phyloP scores from a whole-genome alignment of 768 basidiomycete species.

The Neoboletus brunneissimus region DNA sequence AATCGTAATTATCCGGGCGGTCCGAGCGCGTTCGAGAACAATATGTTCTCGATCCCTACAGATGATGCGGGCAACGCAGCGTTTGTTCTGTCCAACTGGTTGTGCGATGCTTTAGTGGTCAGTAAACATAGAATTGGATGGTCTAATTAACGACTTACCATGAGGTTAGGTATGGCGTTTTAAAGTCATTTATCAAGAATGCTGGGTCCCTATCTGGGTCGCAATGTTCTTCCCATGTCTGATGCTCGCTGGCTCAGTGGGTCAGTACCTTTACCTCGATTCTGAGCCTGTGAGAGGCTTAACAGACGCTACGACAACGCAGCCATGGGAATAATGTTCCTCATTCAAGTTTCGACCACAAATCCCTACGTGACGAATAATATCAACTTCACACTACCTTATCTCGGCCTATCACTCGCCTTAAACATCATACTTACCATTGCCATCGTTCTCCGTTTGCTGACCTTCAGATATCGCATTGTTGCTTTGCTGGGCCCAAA shows the following conservation, averaged over 20 bases:
- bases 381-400: slow-evolving; percentile 10
- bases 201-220: slow-evolving; percentile 1
- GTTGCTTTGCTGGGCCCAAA: slow-evolving; percentile 16
- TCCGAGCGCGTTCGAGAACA: no score
- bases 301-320: background rate
- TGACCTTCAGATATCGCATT: slow-evolving; percentile 14
- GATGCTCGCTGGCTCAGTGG: slow-evolving; percentile 7
- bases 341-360: no score
- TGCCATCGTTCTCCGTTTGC: slow-evolving; percentile 30
- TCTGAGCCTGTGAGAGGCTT: background rate
- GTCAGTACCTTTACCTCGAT: background rate
- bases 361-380: no score
- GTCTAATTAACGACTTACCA: no score
- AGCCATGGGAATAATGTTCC: slow-evolving; percentile 2
- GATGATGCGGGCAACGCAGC: no score
- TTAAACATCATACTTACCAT: slow-evolving; percentile 36
- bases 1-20: no score
- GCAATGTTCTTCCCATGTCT: slow-evolving; percentile 9
- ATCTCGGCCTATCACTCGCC: slow-evolving; percentile 30
- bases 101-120: no score
- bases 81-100: no score
- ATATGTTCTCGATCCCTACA: no score
- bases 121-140: no score
- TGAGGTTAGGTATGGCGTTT: no score
- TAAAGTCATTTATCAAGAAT: background rate